Percentiles rank a stretch among this genome's conserved stretches.
phyloP scores from a whole-genome alignment of 345 rosid species.

The Noccaea bulbosa region DNA sequence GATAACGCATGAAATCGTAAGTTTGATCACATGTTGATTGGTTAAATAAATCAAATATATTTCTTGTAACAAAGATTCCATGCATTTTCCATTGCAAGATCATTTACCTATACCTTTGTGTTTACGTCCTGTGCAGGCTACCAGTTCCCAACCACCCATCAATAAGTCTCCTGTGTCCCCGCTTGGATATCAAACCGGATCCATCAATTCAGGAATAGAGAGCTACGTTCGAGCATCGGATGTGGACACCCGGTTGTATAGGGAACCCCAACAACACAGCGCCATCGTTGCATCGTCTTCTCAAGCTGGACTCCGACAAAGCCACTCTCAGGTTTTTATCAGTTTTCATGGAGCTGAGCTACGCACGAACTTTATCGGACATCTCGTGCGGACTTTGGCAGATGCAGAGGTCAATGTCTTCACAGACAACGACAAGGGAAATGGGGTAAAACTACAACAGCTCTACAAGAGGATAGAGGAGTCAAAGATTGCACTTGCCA shows the following conservation, averaged over 20 bases:
- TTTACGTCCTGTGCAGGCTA: constrained; percentile 9
- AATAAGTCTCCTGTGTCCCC: background rate
- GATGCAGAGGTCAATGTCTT: constrained; percentile 5
- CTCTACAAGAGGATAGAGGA: background rate
- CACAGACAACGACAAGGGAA: too few relatives aligned
- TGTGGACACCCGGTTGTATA: background rate
- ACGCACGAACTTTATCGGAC: background rate
- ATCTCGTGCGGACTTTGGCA: constrained; percentile 21
- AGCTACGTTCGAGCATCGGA: background rate
- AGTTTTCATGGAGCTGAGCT: constrained; percentile 33
- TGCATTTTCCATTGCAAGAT: background rate
- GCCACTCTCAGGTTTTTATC: constrained; percentile 18
- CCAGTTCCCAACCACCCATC: background rate
- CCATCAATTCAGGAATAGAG: background rate
- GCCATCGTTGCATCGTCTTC: too few relatives aligned
- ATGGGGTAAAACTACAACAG: too few relatives aligned
- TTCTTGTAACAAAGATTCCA: background rate
- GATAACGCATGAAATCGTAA: background rate
- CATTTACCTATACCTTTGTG: background rate
- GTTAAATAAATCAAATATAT: background rate
- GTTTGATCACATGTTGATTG: background rate
- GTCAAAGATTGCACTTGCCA: constrained; percentile 7
- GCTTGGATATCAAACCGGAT: background rate
- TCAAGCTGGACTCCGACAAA: too few relatives aligned
- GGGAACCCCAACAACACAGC: too few relatives aligned